Evolutionary conservation across 2,329 filamentous ascomycete genomes (phyloP), one percentile per base, ranked within the genome.

Genomic region (Beauveria rudraprayagi): DNA sequence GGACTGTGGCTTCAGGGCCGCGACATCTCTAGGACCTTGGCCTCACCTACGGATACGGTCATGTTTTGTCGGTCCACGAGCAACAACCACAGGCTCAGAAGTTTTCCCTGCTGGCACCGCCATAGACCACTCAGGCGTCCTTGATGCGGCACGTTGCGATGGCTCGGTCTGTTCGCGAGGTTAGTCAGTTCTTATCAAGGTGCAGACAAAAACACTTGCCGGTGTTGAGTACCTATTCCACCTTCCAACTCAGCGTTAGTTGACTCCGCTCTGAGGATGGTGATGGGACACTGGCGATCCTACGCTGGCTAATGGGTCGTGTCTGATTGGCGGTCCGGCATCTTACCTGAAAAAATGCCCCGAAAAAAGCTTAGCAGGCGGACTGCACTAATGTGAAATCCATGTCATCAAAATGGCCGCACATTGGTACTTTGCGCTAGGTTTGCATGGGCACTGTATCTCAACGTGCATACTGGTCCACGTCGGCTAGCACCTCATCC

Each of bases 161-260:
- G 6, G 17, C 37, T 58, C 56, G 56, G 56, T 58, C 56, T n/a
- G 19, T 37, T 6, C 4, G 24, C 3, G 24, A 41, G 46, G 46
- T 34, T 51, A 58, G 56, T 7, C 34, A 7, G 8, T 41, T 58
- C 24, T 43, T 55, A 17, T 14, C 19, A 26, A 24, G 1, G 19
- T 26, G 14, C 19, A 4, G 7, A 5, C 10, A 7, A 11, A 50
- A 19, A 50, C 56, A 58, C 16, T 46, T 51, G 56, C 16, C 4
- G 16, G 47, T 19, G 26, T 17, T 5, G 19, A 22, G 9, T 34
- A 40, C 24, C 3, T 17, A 3, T 30, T 30, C 5, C 37, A 59
- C 56, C 56, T 59, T 51, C 56, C 56, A 52, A 59, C 56, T 59
- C 56, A 52, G 56, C 19, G 53, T 26, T 59, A 59, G 56, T 59